A percentile compares a stretch with the other conserved stretches of the same genome.
These are phyloP conservation scores for Penicillium aurantiogriseum DNA, from an alignment of 2,329 filamentous ascomycete genomes.

Conservation along the genomic window DNA sequence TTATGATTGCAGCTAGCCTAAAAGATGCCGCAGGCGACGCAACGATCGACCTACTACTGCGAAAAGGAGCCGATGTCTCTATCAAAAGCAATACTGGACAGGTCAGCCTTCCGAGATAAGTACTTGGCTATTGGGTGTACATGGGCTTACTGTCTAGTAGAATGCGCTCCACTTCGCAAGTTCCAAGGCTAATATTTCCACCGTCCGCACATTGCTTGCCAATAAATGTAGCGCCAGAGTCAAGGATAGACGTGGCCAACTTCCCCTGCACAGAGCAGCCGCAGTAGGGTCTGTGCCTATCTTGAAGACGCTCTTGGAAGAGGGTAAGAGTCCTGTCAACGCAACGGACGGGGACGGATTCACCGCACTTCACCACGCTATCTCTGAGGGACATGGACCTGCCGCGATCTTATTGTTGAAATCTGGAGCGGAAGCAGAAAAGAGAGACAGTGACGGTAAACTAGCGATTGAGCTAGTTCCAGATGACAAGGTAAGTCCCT, in stretches of 20 bases:
- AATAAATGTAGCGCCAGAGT: constrained; percentile 74
- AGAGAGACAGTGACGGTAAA: constrained; percentile 68
- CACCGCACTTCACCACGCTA: constrained; percentile 81
- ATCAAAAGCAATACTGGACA: constrained; percentile 45
- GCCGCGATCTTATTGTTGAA: constrained; percentile 79
- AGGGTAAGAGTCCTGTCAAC: constrained; percentile 74
- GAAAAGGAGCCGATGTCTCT: constrained; percentile 49
- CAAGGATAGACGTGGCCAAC: constrained; percentile 83
- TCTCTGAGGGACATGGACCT: constrained; percentile 66
- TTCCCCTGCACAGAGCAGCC: constrained; percentile 86
- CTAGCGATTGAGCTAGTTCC: constrained; percentile 80
- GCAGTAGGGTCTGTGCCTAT: constrained; percentile 88
- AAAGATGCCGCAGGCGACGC: constrained; percentile 47
- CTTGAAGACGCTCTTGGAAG: constrained; percentile 72
- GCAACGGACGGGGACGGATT: constrained; percentile 78
- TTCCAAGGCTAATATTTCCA: constrained; percentile 83
- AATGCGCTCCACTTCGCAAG: constrained; percentile 89
- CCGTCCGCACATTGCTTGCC: constrained; percentile 72
- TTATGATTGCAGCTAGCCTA: constrained; percentile 52
- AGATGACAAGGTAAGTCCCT: constrained; percentile 68
- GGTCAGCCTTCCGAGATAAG: constrained; percentile 23
- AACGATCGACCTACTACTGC: constrained; percentile 46
- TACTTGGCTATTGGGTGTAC: neutral
- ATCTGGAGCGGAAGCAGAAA: constrained; percentile 77
- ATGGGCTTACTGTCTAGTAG: constrained; percentile 42